A percentile compares a stretch with the other conserved stretches of the same genome.
These are phyloP conservation scores for Globisporangium radiosum DNA, from an alignment of 352 stramenopile genomes.

Conservation along the genomic window DNA sequence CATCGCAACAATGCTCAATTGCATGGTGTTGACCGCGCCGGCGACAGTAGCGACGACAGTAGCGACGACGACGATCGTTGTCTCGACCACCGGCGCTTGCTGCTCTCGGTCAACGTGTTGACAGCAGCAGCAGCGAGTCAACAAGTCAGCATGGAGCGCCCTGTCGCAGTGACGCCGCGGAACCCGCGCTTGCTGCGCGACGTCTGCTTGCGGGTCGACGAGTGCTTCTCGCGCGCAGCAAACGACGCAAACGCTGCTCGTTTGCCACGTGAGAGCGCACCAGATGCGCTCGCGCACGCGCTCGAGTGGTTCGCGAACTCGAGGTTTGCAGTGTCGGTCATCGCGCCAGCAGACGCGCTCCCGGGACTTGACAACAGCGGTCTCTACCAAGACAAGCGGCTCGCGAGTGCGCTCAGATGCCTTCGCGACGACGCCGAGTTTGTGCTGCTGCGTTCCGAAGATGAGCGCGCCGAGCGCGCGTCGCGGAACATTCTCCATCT, in stretches of 20 bases:
- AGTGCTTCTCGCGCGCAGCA: conserved; percentile 5
- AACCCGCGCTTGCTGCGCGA: conserved; percentile 6
- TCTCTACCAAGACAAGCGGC: neutral
- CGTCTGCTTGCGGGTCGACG: conserved; percentile 2
- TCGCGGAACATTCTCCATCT: conserved; percentile 22
- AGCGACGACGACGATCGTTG: neutral
- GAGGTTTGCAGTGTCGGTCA: conserved; percentile 20
- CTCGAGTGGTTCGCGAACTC: conserved; percentile 9
- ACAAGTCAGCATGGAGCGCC: conserved; percentile 12
- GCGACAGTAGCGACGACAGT: neutral
- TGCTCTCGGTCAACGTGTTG: conserved; percentile 12
- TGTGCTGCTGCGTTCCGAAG: conserved; percentile 30
- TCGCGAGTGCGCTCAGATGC: conserved; percentile 7
- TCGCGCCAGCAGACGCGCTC: conserved; percentile 15
- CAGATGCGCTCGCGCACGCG: conserved; percentile 4
- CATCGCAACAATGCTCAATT: neutral
- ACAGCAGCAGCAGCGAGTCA: conserved; percentile 6
- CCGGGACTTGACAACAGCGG: neutral
- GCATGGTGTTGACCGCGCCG: too few relatives aligned
- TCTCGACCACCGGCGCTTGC: neutral
- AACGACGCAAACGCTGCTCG: neutral
- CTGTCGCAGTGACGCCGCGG: conserved; percentile 10
- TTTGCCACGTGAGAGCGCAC: neutral
- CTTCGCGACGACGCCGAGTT: conserved; percentile 20
- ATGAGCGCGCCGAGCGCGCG: conserved; percentile 18